Conservation (phyloP, 2,329 filamentous ascomycete species). For the Rutstroemia sp. region DNA sequence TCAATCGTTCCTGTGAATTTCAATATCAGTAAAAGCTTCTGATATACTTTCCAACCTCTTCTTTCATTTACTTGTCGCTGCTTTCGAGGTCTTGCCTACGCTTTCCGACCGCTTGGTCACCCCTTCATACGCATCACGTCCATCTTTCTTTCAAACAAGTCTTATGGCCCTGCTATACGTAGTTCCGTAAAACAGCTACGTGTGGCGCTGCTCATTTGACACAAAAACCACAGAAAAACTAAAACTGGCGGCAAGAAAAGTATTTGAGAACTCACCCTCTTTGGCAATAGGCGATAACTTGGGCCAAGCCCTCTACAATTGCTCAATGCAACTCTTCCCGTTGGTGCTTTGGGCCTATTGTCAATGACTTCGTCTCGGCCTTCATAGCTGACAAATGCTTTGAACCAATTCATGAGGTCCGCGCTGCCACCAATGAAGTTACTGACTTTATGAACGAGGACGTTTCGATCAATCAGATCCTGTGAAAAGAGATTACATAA, state of each 20-base stretch:
- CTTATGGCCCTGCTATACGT: background rate
- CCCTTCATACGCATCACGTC: background rate
- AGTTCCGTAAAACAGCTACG: background rate
- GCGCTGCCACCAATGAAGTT: conserved; percentile 82
- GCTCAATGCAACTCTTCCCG: conserved; percentile 80
- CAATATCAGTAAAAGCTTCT: conserved; percentile 1
- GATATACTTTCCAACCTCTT: background rate
- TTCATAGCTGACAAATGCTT: conserved; percentile 71
- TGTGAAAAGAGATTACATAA: conserved; percentile 93
- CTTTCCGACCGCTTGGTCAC: background rate
- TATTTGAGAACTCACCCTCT: conserved; percentile 47
- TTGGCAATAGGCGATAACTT: conserved; percentile 87
- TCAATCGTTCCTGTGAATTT: conserved; percentile 61
- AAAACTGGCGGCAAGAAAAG: background rate
- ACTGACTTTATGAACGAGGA: conserved; percentile 74
- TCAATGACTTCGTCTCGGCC: conserved; percentile 72
- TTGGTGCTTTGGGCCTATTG: conserved; percentile 67
- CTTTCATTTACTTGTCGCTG: background rate
- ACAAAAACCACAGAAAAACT: background rate
- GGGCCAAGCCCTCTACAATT: conserved; percentile 95
- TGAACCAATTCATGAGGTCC: conserved; percentile 86
- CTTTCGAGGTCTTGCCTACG: background rate
- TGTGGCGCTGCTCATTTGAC: background rate
- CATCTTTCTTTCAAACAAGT: background rate
- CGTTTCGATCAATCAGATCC: conserved; percentile 80